These are phyloP conservation scores for Patellifolia procumbens DNA, from an alignment of 179 eudicot species.

Conservation along the genomic window DNA sequence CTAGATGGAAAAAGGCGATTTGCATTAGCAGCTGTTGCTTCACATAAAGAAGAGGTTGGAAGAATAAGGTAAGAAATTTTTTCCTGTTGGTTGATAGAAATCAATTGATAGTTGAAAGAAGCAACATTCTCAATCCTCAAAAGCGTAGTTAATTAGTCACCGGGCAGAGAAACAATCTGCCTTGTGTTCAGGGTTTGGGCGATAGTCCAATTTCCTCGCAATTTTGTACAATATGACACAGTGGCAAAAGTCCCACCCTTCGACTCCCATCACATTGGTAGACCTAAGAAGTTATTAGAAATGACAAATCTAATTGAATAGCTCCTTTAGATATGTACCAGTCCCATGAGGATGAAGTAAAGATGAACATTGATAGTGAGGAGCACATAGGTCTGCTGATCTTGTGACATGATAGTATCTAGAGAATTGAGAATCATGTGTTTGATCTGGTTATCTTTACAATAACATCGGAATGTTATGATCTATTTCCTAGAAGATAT, in stretches of 20 bases:
- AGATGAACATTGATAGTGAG: not conserved
- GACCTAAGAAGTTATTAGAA: not conserved
- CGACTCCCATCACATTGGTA: not conserved
- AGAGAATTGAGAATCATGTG: not conserved
- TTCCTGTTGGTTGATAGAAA: not conserved
- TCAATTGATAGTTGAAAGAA: not conserved
- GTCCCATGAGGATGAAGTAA: not conserved
- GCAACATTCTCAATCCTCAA: not conserved
- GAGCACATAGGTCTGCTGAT: not conserved
- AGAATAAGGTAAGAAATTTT: conserved; percentile 67
- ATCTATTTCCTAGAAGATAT: not conserved
- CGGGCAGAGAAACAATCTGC: not conserved
- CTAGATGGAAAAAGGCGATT: conserved; percentile 96
- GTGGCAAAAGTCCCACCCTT: too few species aligned
- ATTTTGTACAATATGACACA: not conserved
- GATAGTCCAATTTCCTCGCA: not conserved
- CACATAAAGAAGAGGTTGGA: conserved; percentile 98
- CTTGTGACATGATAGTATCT: not conserved
- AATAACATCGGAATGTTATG: not conserved
- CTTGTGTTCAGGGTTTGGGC: not conserved
- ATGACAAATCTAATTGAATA: conserved; percentile 5
- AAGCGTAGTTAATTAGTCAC: not conserved
- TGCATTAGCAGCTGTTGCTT: conserved; percentile 95
- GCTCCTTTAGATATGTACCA: not conserved
- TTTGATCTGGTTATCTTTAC: not conserved